phyloP scores from a whole-genome alignment of 257 asterid genomes.

The Forsythia suspensa region DNA sequence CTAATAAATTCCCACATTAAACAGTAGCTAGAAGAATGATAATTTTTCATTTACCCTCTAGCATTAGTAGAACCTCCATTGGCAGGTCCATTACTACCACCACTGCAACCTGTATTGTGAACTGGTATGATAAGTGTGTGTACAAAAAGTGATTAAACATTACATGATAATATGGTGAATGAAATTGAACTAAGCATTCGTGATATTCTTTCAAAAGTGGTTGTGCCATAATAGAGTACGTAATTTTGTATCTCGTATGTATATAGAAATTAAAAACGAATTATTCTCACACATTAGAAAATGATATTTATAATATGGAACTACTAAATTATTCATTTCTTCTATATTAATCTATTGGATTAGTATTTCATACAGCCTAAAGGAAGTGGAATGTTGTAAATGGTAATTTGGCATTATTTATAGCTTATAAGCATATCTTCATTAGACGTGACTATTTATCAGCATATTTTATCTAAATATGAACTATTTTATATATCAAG shows the following conservation, averaged over 20 bases:
- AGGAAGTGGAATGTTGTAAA: too few species aligned
- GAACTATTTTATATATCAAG: neutral
- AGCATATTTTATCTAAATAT: neutral
- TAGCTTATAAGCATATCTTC: neutral
- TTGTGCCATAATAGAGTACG: neutral
- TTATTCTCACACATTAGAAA: neutral
- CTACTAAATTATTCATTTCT: too few species aligned
- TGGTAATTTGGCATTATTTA: neutral
- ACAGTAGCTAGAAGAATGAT: neutral
- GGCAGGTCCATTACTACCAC: slow-evolving; percentile 22
- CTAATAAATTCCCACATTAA: neutral
- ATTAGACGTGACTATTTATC: too few species aligned
- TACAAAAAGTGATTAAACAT: neutral
- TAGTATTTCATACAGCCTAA: too few species aligned
- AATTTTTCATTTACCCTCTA: slow-evolving; percentile 37
- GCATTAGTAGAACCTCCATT: slow-evolving; percentile 44
- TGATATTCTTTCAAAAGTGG: neutral
- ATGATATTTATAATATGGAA: too few species aligned
- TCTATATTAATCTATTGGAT: too few species aligned
- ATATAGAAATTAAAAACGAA: too few species aligned
- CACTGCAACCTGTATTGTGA: slow-evolving; percentile 29
- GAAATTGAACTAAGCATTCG: neutral
- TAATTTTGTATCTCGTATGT: neutral
- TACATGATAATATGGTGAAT: neutral
- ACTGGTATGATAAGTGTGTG: too few species aligned